A percentile compares a stretch with the other conserved stretches of the same genome.
phyloP scores from a whole-genome alignment of 2,329 filamentous ascomycete genomes.

The Amylocarpus encephaloides region DNA sequence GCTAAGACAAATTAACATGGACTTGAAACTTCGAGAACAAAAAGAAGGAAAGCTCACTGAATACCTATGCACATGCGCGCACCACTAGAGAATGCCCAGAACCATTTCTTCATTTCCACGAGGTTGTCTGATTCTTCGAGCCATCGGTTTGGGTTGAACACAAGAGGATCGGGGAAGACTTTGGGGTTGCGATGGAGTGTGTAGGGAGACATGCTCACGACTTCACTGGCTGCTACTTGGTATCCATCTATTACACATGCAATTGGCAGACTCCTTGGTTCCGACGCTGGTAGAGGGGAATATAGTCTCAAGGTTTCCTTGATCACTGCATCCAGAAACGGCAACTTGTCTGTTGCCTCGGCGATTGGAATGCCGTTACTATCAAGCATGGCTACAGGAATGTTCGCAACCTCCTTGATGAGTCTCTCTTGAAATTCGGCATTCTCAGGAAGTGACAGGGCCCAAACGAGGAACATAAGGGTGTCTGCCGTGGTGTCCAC shows the following conservation, averaged over 20 bases:
- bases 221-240: slow-evolving; percentile 42
- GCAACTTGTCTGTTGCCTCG: slow-evolving; percentile 34
- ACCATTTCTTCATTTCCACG: slow-evolving; percentile 40
- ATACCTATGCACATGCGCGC: slow-evolving; percentile 58
- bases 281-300: slow-evolving; percentile 44
- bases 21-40: no score
- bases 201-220: slow-evolving; percentile 45
- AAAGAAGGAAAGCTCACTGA: no score
- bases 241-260: slow-evolving; percentile 34
- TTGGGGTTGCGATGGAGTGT: slow-evolving; percentile 45
- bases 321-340: slow-evolving; percentile 43
- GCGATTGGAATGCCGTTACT: slow-evolving; percentile 31
- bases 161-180: slow-evolving; percentile 42
- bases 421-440: slow-evolving; percentile 39
- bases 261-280: slow-evolving; percentile 38
- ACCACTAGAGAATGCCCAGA: slow-evolving; percentile 61
- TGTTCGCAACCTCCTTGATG: slow-evolving; percentile 35
- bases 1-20: slow-evolving; percentile 19
- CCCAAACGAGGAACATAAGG: slow-evolving; percentile 44
- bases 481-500: slow-evolving; percentile 49
- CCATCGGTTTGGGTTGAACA: slow-evolving; percentile 46
- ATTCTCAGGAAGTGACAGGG: slow-evolving; percentile 40
- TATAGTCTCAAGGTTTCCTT: slow-evolving; percentile 45
- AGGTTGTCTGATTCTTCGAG: slow-evolving; percentile 35
- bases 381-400: slow-evolving; percentile 26